Percentiles rank a stretch among this genome's conserved stretches.
Evolutionary conservation across 345 rosid species (phyloP).

Genomic region (Hibiscus mutabilis): DNA sequence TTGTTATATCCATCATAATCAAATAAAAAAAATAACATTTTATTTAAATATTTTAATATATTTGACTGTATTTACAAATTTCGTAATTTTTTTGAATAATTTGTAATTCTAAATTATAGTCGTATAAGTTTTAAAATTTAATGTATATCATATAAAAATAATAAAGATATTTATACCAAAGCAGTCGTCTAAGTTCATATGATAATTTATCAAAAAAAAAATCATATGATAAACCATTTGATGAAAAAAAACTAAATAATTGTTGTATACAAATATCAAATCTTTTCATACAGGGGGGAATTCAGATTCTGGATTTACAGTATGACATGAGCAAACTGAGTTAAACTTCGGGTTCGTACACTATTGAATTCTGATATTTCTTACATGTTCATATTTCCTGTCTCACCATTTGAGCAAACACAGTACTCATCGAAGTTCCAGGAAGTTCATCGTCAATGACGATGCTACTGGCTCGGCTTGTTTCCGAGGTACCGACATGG

Average conservation of each 20-base stretch:
- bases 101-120: too few species aligned
- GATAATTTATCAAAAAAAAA: too few species aligned
- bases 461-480: slow-evolving; percentile 21
- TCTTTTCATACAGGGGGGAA: not conserved
- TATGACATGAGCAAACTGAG: not conserved
- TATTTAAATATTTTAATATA: too few species aligned
- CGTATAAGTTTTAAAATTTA: too few species aligned
- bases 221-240: too few species aligned
- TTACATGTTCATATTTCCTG: slow-evolving; percentile 26
- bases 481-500: slow-evolving; percentile 19
- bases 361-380: not conserved
- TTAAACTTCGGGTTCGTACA: not conserved
- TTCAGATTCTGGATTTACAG: not conserved
- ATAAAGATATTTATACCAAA: too few species aligned
- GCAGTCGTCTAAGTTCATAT: too few species aligned
- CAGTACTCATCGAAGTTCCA: slow-evolving; percentile 54
- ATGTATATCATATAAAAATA: too few species aligned
- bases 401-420: slow-evolving; percentile 61
- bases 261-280: not conserved
- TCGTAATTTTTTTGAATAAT: too few species aligned
- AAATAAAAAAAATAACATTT: too few species aligned
- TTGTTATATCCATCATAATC: too few species aligned
- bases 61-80: too few species aligned
- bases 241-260: not conserved
- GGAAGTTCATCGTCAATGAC: slow-evolving; percentile 25